Percentiles rank a stretch among this genome's conserved stretches.
Evolutionary conservation across 495 filamentous ascomycete genomes (phyloP).

Genomic region (Echria macrotheca): DNA sequence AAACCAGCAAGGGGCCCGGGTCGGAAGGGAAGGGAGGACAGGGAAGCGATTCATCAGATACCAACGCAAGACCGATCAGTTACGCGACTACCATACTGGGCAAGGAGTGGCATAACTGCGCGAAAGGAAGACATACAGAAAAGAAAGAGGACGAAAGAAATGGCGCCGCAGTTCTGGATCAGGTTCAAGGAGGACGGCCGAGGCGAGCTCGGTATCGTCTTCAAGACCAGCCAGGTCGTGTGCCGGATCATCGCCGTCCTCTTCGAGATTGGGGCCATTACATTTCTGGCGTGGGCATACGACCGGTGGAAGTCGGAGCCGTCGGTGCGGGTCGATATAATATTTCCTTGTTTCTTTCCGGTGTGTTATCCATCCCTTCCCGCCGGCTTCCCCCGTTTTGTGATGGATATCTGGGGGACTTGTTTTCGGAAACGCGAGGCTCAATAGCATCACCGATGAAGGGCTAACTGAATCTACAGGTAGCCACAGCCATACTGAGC

Average conservation of each 20-base stretch:
- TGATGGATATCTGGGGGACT: no score
- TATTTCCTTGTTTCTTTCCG: slow-evolving; percentile 26
- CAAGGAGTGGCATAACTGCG: no score
- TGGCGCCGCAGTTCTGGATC: neutral
- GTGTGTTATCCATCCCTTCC: slow-evolving; percentile 9
- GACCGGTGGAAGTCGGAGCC: slow-evolving; percentile 14
- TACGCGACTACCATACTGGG: no score
- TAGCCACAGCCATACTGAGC: slow-evolving; percentile 9
- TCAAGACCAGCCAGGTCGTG: slow-evolving; percentile 15
- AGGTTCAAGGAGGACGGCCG: neutral
- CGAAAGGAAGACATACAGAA: no score
- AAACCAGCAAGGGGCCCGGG: no score
- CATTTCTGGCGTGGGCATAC: slow-evolving; percentile 18
- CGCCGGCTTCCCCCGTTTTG: no score
- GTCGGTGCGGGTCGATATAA: slow-evolving; percentile 17
- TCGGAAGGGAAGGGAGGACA: no score
- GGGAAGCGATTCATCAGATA: no score
- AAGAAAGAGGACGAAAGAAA: neutral
- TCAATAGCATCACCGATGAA: no score
- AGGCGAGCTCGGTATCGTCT: slow-evolving; percentile 12
- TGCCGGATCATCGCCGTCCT: slow-evolving; percentile 12
- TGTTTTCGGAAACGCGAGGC: no score
- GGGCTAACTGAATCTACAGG: no score
- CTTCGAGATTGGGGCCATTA: slow-evolving; percentile 14
- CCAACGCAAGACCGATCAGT: no score